Evolutionary conservation across 192 early-diverging fungal genomes (phyloP).

Genomic region (Podila horticola): DNA sequence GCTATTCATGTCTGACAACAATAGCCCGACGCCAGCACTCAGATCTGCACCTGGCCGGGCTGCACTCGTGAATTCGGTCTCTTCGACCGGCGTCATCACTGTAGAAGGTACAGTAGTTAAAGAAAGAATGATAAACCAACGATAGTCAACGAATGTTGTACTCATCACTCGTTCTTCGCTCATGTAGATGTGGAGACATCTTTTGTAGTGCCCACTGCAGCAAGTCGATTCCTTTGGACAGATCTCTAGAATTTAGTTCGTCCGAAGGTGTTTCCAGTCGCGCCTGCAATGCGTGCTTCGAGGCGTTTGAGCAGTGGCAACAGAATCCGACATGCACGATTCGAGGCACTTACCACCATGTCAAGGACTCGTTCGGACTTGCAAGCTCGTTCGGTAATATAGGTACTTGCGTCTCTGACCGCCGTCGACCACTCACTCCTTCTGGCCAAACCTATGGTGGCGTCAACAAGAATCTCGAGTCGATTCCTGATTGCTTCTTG

Average conservation of each 20-base stretch:
- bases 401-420: neutral
- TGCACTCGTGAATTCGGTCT: neutral
- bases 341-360: neutral
- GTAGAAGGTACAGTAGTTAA: neutral
- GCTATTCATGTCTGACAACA: too few relatives aligned
- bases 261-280: conserved; percentile 1
- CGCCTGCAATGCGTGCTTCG: neutral
- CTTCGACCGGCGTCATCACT: conserved; percentile 6
- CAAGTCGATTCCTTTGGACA: neutral
- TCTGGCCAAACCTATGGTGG: neutral
- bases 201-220: neutral
- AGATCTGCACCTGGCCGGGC: neutral
- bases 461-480: neutral
- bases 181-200: conserved; percentile 4
- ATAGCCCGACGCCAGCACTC: neutral
- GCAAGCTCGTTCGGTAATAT: too few relatives aligned
- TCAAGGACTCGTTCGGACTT: too few relatives aligned
- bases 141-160: too few relatives aligned
- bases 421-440: neutral
- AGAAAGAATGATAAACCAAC: too few relatives aligned
- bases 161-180: neutral
- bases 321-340: neutral
- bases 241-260: neutral
- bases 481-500: neutral
- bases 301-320: conserved; percentile 2